phyloP scores from a whole-genome alignment of 768 basidiomycete genomes.

The Termitomyces bulborhizus region DNA sequence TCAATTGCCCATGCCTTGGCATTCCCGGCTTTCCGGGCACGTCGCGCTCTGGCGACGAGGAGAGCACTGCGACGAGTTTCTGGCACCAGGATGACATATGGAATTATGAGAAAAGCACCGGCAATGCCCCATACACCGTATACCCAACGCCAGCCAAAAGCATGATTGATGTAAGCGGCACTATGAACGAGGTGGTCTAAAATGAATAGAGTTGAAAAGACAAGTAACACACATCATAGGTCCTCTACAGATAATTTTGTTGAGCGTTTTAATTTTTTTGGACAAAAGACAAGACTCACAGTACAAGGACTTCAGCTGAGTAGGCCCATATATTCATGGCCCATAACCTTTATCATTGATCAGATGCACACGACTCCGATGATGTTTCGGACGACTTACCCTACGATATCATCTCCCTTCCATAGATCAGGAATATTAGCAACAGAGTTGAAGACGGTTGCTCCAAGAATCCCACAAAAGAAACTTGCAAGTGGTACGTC shows the following conservation, averaged over 20 bases:
- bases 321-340: constrained; percentile 20
- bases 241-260: constrained; percentile 4
- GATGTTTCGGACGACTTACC: background rate
- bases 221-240: constrained; percentile 9
- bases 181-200: background rate
- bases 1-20: constrained; percentile 15
- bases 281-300: constrained; percentile 2
- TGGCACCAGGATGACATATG: constrained; percentile 14
- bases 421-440: constrained; percentile 17
- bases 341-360: constrained; percentile 11
- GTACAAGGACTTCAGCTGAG: constrained; percentile 12
- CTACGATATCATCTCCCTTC: constrained; percentile 13
- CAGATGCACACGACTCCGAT: background rate
- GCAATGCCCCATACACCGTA: constrained; percentile 18
- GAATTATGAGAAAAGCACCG: constrained; percentile 11
- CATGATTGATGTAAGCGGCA: constrained; percentile 14
- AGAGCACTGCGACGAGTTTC: constrained; percentile 18
- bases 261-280: background rate
- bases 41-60: constrained; percentile 13
- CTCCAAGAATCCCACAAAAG: constrained; percentile 14
- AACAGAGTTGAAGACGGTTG: constrained; percentile 15
- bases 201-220: background rate
- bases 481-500: constrained; percentile 1
- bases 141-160: constrained; percentile 18
- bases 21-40: constrained; percentile 9